phyloP scores from a whole-genome alignment of 305 asterid species.

The Fraxinus latifolia region DNA sequence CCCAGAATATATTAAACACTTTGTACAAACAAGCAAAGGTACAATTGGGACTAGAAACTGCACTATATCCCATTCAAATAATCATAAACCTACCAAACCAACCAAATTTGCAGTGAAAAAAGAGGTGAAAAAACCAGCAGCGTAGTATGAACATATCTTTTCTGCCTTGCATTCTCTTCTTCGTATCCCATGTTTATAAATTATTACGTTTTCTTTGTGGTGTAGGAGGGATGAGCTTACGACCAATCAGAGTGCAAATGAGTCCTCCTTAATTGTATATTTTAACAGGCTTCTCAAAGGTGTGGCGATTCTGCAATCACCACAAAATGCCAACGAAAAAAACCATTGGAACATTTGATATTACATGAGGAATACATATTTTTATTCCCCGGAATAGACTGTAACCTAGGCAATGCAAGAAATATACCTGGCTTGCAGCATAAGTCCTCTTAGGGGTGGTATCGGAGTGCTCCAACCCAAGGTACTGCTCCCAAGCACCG shows the following conservation, averaged over 20 bases:
- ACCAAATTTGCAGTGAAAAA: background rate
- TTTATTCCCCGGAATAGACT: background rate
- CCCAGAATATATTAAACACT: background rate
- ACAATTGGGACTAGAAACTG: background rate
- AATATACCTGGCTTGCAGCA: slow-evolving; percentile 27
- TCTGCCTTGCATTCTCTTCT: background rate
- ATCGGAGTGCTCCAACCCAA: slow-evolving; percentile 34
- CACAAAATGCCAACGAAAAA: background rate
- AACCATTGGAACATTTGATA: background rate
- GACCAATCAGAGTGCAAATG: background rate
- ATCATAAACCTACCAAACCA: slow-evolving; percentile 8
- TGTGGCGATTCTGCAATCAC: slow-evolving; percentile 42
- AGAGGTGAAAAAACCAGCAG: background rate
- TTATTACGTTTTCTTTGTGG: background rate
- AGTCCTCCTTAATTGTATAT: slow-evolving; percentile 33
- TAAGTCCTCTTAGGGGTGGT: slow-evolving; percentile 28
- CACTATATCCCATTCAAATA: background rate
- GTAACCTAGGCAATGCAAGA: background rate
- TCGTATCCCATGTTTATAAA: background rate
- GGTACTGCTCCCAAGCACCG: slow-evolving; percentile 38
- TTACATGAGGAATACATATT: background rate
- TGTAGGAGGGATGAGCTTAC: background rate
- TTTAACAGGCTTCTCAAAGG: slow-evolving; percentile 46
- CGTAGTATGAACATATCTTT: background rate
- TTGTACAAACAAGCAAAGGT: background rate